A percentile compares a stretch with the other conserved stretches of the same genome.
Conservation (phyloP, 345 rosid genomes). For the Trapa incisa region DNA sequence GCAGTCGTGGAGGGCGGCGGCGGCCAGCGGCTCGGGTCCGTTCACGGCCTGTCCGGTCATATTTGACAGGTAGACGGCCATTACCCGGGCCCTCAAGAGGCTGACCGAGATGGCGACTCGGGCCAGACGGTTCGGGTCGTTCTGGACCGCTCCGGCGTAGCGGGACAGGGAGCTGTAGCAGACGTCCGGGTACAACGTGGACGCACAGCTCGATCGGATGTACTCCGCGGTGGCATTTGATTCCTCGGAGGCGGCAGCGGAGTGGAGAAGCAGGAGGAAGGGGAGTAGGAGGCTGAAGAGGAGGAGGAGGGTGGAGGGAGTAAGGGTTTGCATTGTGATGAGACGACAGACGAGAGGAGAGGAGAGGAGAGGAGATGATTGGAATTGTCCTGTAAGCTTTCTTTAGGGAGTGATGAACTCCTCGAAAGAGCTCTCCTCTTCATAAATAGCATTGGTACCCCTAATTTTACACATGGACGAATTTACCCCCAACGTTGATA, state of each 20-base stretch:
- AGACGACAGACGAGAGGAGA: background rate
- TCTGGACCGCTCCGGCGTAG: constrained; percentile 41
- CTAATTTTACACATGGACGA: background rate
- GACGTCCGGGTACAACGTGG: constrained; percentile 70
- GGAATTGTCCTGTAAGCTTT: background rate
- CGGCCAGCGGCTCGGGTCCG: constrained; percentile 34
- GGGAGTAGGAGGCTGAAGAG: constrained; percentile 15
- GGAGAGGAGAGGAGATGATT: too few relatives aligned
- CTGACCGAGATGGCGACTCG: constrained; percentile 48
- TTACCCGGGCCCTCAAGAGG: constrained; percentile 33
- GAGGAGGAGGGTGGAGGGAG: constrained; percentile 1
- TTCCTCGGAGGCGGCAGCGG: constrained; percentile 16
- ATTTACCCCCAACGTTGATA: background rate
- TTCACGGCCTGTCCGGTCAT: constrained; percentile 47
- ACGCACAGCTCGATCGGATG: constrained; percentile 67
- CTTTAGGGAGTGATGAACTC: background rate
- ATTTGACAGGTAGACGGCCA: constrained; percentile 39
- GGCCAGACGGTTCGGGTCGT: constrained; percentile 58
- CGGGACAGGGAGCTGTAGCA: constrained; percentile 54
- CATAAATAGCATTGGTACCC: too few relatives aligned
- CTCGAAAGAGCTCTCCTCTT: too few relatives aligned
- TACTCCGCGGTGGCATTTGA: constrained; percentile 30
- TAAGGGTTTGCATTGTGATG: constrained; percentile 2
- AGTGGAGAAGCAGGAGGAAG: constrained; percentile 15
- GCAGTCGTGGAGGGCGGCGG: constrained; percentile 78